Conservation (phyloP, 2,329 filamentous ascomycete genomes). For the Penicillium vulpinum region DNA sequence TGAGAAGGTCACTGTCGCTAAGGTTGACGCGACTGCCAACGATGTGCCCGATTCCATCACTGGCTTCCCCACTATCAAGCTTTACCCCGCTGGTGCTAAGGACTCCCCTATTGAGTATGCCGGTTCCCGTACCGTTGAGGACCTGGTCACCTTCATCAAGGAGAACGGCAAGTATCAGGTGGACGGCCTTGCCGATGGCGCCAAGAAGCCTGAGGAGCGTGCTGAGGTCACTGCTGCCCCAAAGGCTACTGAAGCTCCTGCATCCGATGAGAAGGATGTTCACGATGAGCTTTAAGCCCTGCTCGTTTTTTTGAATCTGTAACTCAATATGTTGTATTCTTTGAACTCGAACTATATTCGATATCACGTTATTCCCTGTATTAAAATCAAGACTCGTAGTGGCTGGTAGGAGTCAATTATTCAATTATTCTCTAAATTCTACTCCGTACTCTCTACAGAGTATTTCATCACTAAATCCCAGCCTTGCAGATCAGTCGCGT, state of each 20-base stretch:
- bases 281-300: slow-evolving; percentile 44
- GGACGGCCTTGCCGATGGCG: slow-evolving; percentile 60
- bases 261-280: slow-evolving; percentile 26
- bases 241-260: slow-evolving; percentile 24
- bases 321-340: slow-evolving; percentile 18
- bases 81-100: slow-evolving; percentile 91
- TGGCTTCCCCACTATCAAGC: slow-evolving; percentile 99
- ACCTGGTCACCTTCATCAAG: slow-evolving; percentile 87
- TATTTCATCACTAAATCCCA: background rate
- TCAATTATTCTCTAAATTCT: background rate
- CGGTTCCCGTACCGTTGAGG: slow-evolving; percentile 84
- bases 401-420: no score
- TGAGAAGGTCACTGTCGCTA: slow-evolving; percentile 69
- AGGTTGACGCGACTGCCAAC: slow-evolving; percentile 95
- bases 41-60: slow-evolving; percentile 95
- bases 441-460: no score
- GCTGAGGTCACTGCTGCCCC: slow-evolving; percentile 27
- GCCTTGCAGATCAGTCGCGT: slow-evolving; percentile 14
- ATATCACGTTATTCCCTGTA: background rate
- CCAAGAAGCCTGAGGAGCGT: slow-evolving; percentile 55
- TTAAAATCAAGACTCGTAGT: background rate
- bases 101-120: slow-evolving; percentile 79
- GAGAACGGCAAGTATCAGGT: slow-evolving; percentile 92
- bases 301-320: slow-evolving; percentile 5
- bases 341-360: slow-evolving; percentile 13